These are phyloP conservation scores for Codiaeum variegatum DNA, from an alignment of 441 rosid species.

Conservation along the genomic window DNA sequence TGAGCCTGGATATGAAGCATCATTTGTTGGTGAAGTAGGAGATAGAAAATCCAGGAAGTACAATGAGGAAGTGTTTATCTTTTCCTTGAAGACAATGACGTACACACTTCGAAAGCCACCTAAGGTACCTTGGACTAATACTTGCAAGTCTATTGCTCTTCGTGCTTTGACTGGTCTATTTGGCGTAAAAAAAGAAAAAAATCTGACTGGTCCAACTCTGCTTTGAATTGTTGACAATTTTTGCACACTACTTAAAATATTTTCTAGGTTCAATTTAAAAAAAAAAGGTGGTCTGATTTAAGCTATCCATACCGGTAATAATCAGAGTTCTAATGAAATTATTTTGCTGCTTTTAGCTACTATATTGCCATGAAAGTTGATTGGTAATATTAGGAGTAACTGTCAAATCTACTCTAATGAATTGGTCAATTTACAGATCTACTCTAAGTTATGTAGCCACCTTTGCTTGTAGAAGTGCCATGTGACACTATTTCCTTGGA, in stretches of 20 bases:
- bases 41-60: slow-evolving; percentile 34
- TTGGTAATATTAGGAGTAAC: no score
- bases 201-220: no score
- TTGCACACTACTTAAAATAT: not conserved
- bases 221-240: no score
- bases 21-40: slow-evolving; percentile 31
- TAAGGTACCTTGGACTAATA: slow-evolving; percentile 30
- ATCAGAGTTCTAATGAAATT: not conserved
- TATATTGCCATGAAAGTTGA: not conserved
- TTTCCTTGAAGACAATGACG: slow-evolving; percentile 60
- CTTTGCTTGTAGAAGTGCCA: no score
- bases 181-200: no score
- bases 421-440: no score
- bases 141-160: not conserved
- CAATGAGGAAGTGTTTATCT: slow-evolving; percentile 40
- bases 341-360: not conserved
- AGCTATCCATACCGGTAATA: not conserved
- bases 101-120: slow-evolving; percentile 55
- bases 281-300: no score
- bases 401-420: no score
- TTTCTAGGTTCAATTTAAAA: not conserved
- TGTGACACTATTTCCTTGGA: no score
- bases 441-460: no score
- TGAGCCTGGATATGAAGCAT: slow-evolving; percentile 54
- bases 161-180: no score